Evolutionary conservation across 2,329 filamentous ascomycete species (phyloP).

Genomic region (Aspergillus novoparasiticus): DNA sequence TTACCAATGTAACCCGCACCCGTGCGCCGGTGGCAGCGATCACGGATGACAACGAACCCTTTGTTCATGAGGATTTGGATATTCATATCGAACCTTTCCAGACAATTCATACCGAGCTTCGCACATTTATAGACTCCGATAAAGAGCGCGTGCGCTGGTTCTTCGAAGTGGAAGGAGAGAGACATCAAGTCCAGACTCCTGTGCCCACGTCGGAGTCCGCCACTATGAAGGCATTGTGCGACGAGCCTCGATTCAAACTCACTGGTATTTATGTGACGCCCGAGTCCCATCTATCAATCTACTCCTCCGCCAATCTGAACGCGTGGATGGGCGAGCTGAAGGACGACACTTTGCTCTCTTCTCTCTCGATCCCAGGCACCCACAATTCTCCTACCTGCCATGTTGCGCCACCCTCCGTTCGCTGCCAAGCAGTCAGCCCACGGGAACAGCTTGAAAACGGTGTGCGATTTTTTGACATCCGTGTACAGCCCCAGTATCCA

Average conservation of each 20-base stretch:
- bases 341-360: slow-evolving; percentile 72
- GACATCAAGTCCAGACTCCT: slow-evolving; percentile 73
- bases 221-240: slow-evolving; percentile 61
- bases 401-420: slow-evolving; percentile 84
- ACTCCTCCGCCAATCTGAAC: slow-evolving; percentile 69
- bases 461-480: slow-evolving; percentile 90
- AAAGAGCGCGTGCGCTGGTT: slow-evolving; percentile 73
- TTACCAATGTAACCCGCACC: slow-evolving; percentile 47
- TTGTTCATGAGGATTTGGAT: slow-evolving; percentile 63
- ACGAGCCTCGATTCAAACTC: slow-evolving; percentile 57
- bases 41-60: slow-evolving; percentile 57
- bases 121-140: slow-evolving; percentile 56
- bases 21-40: slow-evolving; percentile 49
- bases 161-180: slow-evolving; percentile 65
- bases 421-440: slow-evolving; percentile 82
- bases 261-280: slow-evolving; percentile 67
- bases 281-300: slow-evolving; percentile 61
- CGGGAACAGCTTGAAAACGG: slow-evolving; percentile 82
- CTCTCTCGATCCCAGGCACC: slow-evolving; percentile 88
- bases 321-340: slow-evolving; percentile 80
- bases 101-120: slow-evolving; percentile 64
- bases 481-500: slow-evolving; percentile 68
- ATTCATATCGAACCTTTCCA: slow-evolving; percentile 70
- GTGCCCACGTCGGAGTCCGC: slow-evolving; percentile 62
- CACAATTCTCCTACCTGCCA: slow-evolving; percentile 91